A percentile compares a stretch with the other conserved stretches of the same genome.
Evolutionary conservation across 2,329 filamentous ascomycete genomes (phyloP).

Genomic region (Ophiostoma piceae): DNA sequence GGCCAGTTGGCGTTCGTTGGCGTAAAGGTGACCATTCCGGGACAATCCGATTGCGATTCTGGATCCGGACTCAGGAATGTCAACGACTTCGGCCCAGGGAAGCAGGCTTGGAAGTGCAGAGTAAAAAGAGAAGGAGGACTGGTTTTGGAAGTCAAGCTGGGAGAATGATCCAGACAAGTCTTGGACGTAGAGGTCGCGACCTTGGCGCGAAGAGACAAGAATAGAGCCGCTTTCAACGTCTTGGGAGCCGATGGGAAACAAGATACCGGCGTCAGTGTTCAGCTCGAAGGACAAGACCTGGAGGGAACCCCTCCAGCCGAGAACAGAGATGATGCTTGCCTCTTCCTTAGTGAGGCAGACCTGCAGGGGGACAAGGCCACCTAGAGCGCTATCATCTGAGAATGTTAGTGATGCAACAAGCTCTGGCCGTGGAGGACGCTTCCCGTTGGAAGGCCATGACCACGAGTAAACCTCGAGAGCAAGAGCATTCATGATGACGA

Average conservation of each 20-base stretch:
- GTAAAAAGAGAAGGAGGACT: slow-evolving; percentile 33
- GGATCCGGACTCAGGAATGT: slow-evolving; percentile 33
- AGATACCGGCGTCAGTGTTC: background rate
- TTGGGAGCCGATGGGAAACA: slow-evolving; percentile 13
- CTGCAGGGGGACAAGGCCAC: slow-evolving; percentile 38
- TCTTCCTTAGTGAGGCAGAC: slow-evolving; percentile 26
- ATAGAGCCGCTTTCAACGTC: slow-evolving; percentile 29
- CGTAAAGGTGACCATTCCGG: slow-evolving; percentile 70
- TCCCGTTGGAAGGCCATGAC: slow-evolving; percentile 60
- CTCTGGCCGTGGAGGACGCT: slow-evolving; percentile 43
- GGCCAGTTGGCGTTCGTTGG: slow-evolving; percentile 65
- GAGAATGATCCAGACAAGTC: slow-evolving; percentile 44
- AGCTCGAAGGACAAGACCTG: slow-evolving; percentile 28
- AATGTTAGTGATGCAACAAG: slow-evolving; percentile 31
- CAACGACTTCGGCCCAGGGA: slow-evolving; percentile 49
- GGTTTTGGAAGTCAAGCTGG: slow-evolving; percentile 32
- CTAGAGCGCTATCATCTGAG: slow-evolving; percentile 15
- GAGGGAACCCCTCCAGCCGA: slow-evolving; percentile 35
- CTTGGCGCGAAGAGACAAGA: slow-evolving; percentile 33
- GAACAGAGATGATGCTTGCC: slow-evolving; percentile 32
- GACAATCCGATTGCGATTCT: slow-evolving; percentile 59
- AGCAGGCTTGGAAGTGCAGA: slow-evolving; percentile 44
- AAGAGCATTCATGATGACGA: slow-evolving; percentile 66
- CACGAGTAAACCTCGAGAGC: slow-evolving; percentile 67
- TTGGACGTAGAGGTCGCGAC: slow-evolving; percentile 39